Evolutionary conservation across 2,329 filamentous ascomycete species (phyloP).

Genomic region (Claviceps purpurea): DNA sequence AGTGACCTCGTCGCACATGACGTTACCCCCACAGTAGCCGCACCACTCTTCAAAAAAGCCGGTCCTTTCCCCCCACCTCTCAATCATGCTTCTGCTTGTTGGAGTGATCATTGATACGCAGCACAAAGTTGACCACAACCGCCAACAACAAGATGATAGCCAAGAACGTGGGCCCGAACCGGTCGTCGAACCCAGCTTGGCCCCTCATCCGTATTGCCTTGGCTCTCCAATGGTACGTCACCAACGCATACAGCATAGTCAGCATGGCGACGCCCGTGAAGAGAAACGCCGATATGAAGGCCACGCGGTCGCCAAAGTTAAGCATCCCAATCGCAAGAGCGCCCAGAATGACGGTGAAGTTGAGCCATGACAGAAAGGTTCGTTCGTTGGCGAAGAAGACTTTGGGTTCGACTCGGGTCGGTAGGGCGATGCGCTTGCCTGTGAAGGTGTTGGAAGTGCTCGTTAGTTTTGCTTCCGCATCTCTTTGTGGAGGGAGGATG

Average conservation of each 20-base stretch:
- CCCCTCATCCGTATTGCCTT: slow-evolving; percentile 83
- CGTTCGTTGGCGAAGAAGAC: slow-evolving; percentile 99
- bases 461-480: slow-evolving; percentile 7
- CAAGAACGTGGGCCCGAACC: slow-evolving; percentile 83
- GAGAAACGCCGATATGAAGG: slow-evolving; percentile 83
- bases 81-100: slow-evolving; percentile 23
- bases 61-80: not conserved
- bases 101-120: slow-evolving; percentile 46
- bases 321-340: slow-evolving; percentile 92
- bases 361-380: slow-evolving; percentile 98
- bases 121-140: slow-evolving; percentile 90
- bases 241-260: slow-evolving; percentile 87
- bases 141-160: slow-evolving; percentile 75
- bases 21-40: too few relatives aligned
- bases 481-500: too few relatives aligned
- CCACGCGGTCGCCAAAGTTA: slow-evolving; percentile 91
- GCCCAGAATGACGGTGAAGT: slow-evolving; percentile 97
- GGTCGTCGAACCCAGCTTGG: slow-evolving; percentile 92
- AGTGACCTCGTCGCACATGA: not conserved
- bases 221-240: slow-evolving; percentile 95
- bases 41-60: not conserved
- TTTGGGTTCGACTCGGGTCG: slow-evolving; percentile 95
- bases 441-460: slow-evolving; percentile 1
- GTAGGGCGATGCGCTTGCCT: slow-evolving; percentile 98
- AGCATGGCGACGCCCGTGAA: slow-evolving; percentile 92